These are phyloP conservation scores for Corymbia citriodora DNA, from an alignment of 441 rosid species.

Conservation along the genomic window DNA sequence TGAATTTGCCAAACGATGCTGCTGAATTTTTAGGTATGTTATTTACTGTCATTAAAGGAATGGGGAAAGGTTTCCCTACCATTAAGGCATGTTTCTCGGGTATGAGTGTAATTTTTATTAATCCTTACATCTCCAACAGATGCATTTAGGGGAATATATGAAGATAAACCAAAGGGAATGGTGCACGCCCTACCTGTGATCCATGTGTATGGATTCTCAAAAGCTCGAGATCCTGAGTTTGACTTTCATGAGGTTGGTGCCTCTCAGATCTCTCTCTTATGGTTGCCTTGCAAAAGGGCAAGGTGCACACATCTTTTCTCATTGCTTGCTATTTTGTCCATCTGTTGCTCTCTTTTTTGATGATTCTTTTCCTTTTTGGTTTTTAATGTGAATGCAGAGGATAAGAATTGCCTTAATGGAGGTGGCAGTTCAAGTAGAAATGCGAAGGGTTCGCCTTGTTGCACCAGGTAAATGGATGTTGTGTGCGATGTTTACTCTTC, in stretches of 20 bases:
- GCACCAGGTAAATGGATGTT: slow-evolving; percentile 97
- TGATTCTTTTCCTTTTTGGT: not conserved
- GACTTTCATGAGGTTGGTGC: slow-evolving; percentile 75
- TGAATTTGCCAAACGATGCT: slow-evolving; percentile 90
- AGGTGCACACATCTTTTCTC: not conserved
- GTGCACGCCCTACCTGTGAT: slow-evolving; percentile 49
- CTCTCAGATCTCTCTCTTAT: not conserved
- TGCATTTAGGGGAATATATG: slow-evolving; percentile 70
- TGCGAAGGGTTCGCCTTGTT: slow-evolving; percentile 71
- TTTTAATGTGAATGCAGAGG: slow-evolving; percentile 42
- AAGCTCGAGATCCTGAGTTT: slow-evolving; percentile 80
- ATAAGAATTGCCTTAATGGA: slow-evolving; percentile 65
- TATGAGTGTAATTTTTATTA: not conserved
- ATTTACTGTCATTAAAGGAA: not conserved
- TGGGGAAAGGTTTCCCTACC: not conserved
- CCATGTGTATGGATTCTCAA: slow-evolving; percentile 92
- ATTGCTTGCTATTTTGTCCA: not conserved
- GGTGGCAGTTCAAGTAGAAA: slow-evolving; percentile 70
- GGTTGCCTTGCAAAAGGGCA: not conserved
- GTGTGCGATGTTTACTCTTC: slow-evolving; percentile 75
- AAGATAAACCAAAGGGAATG: slow-evolving; percentile 25
- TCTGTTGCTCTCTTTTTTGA: not conserved
- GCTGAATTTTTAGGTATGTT: slow-evolving; percentile 66
- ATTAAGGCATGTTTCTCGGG: not conserved
- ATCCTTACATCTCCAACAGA: slow-evolving; percentile 27